phyloP scores from a whole-genome alignment of 1,139 yeast genomes.

The Zygosaccharomyces sapae region DNA sequence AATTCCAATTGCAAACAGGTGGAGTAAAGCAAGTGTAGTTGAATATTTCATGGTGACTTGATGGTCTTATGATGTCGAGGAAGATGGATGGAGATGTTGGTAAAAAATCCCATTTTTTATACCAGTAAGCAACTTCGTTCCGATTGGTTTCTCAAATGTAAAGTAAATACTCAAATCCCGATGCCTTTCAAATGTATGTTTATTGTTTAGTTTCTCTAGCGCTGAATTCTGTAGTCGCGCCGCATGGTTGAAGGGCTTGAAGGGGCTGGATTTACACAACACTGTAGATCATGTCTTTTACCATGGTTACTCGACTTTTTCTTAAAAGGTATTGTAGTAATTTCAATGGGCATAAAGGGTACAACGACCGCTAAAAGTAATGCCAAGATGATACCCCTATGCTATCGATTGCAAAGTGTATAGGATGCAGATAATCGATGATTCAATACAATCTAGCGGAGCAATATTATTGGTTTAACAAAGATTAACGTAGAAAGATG shows the following conservation, averaged over 20 bases:
- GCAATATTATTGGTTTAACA: too few relatives aligned
- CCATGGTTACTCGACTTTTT: background rate
- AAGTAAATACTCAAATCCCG: background rate
- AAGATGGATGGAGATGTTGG: background rate
- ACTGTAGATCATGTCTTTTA: background rate
- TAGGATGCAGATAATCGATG: background rate
- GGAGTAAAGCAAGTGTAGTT: background rate
- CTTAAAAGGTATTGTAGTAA: too few relatives aligned
- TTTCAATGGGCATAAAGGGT: too few relatives aligned
- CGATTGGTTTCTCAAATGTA: background rate
- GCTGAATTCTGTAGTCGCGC: background rate
- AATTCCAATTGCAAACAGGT: background rate
- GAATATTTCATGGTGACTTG: background rate
- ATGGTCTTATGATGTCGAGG: background rate
- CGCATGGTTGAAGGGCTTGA: background rate
- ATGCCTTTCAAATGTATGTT: background rate
- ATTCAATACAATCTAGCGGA: background rate
- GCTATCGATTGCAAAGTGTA: background rate
- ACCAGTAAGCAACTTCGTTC: background rate
- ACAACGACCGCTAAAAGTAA: too few relatives aligned
- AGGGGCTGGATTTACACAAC: background rate
- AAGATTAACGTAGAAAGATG: too few relatives aligned
- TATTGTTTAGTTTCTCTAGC: background rate
- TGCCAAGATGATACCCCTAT: background rate
- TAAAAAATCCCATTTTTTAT: background rate